Percentiles rank a stretch among this genome's conserved stretches.
Conservation (phyloP, 495 filamentous ascomycete genomes). For the Hypoxylon intermedium region DNA sequence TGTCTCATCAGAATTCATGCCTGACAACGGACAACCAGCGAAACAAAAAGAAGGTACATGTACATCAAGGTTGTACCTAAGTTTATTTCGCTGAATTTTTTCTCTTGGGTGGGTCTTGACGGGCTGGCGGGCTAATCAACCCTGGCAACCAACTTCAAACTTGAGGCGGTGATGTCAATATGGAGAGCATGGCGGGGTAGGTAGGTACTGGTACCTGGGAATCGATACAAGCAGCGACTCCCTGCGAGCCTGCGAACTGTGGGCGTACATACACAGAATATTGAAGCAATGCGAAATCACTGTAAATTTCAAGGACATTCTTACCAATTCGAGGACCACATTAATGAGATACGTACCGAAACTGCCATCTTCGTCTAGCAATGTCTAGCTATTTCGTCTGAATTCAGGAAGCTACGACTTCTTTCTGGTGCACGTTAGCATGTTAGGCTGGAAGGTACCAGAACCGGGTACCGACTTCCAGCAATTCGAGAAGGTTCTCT, state of each 20-base stretch:
- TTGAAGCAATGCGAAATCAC: too few relatives aligned
- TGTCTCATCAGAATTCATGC: conserved; percentile 24
- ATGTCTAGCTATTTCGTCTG: conserved; percentile 7
- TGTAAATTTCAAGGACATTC: not conserved
- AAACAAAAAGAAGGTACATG: conserved; percentile 18
- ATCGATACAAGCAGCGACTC: too few relatives aligned
- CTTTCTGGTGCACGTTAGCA: conserved; percentile 4
- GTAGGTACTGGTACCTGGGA: not conserved
- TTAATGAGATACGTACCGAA: conserved; percentile 7
- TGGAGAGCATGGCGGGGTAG: conserved; percentile 29
- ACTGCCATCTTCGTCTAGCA: conserved; percentile 9
- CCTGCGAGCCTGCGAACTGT: too few relatives aligned
- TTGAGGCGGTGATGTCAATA: conserved; percentile 35
- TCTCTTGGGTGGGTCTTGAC: conserved; percentile 22
- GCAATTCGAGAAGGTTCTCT: conserved; percentile 41
- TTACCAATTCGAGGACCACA: not conserved
- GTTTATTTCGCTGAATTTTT: not conserved
- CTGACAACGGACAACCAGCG: not conserved
- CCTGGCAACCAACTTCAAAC: conserved; percentile 20
- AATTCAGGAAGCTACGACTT: conserved; percentile 29
- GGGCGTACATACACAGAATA: too few relatives aligned
- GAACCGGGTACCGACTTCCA: conserved; percentile 35
- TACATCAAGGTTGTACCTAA: conserved; percentile 1
- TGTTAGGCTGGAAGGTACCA: conserved; percentile 38
- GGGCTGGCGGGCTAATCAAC: conserved; percentile 17